Evolutionary conservation across 2,329 filamentous ascomycete genomes (phyloP).

Genomic region (Sporothrix brunneoviolacea): DNA sequence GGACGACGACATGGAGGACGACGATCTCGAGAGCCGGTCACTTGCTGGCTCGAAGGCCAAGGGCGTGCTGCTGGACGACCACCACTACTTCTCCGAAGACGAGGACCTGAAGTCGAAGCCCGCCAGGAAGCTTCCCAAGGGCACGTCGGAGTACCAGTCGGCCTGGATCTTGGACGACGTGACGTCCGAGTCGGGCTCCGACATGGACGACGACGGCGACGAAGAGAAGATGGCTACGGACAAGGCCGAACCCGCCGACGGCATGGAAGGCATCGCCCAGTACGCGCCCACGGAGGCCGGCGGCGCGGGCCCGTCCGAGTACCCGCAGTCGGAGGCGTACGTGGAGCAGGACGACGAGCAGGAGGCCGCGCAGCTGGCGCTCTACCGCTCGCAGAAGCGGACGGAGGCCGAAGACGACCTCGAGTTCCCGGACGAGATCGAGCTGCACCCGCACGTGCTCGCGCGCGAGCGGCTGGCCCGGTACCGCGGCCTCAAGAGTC

Average conservation of each 20-base stretch:
- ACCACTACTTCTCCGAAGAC: constrained; percentile 96
- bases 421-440: constrained; percentile 96
- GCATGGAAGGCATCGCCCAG: constrained; percentile 61
- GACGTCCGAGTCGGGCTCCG: constrained; percentile 76
- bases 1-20: constrained; percentile 41
- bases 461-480: constrained; percentile 78
- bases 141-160: constrained; percentile 88
- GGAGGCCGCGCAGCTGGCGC: constrained; percentile 67
- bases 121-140: constrained; percentile 75
- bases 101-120: constrained; percentile 53
- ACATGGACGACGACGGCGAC: constrained; percentile 61
- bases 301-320: constrained; percentile 66
- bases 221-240: constrained; percentile 51
- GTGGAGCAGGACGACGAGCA: constrained; percentile 77
- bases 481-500: constrained; percentile 87
- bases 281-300: constrained; percentile 62
- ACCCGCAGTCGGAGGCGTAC: constrained; percentile 91
- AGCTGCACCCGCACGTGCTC: constrained; percentile 79
- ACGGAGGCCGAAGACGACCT: constrained; percentile 86
- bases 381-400: constrained; percentile 70
- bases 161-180: constrained; percentile 82
- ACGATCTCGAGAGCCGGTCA: constrained; percentile 43
- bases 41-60: constrained; percentile 51
- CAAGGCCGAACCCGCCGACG: constrained; percentile 65
- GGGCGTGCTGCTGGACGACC: constrained; percentile 89